Base-by-base conservation (phyloP, 2,329 filamentous ascomycete genomes). In the Metarhizium guizhouense region DNA sequence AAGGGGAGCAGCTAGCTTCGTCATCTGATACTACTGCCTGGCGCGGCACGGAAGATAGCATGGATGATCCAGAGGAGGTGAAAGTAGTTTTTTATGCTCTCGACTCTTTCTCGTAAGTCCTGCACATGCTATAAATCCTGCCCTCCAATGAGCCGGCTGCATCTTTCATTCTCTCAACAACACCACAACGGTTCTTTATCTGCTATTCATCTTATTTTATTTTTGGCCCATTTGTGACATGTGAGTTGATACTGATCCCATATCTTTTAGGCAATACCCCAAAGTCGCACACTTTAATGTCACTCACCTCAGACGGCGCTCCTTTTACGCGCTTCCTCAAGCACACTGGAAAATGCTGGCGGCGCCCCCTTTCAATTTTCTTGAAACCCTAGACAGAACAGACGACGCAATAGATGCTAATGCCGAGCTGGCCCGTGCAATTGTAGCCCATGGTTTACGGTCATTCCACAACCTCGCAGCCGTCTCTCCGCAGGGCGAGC, bases 351-450 rank as follows among this genome's bases (percentile, higher is more conserved):
- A 88, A 65, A 80, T 95, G 66, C 81, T 99, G 1, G 85, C 90
- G 0, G 80, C 80, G 4, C 85, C 88, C 0, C 93, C 92, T 0
- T 95, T 97, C 74, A 88, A 84, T 56, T 84, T 94, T 54, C 80
- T 95, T 6, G 83, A 91, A 40, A 90, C 85, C 0, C 81, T 99
- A 40, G 82, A 87, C 61, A 81, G 80, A 51, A 82, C 95, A 13
- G 95, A 99, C 66, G 83, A 87, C 55, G 90, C 93, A 48, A 96
- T 99, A 59, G 92, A 96, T 63, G 74, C 79, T 57, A 99, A 99
- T 65, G 90, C 92, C 7, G 82, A 88, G 54, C 81, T 99, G 6
- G 88, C 92, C 10, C 85, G 88, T 58, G 81, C 80, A 4, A 95
- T 99, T 58, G 80, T 95, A 48, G 74, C 76, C n/a, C 76, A 78